Base-by-base conservation (phyloP, 176 grass and related monocot species). In the Bothriochloa decipiens region DNA sequence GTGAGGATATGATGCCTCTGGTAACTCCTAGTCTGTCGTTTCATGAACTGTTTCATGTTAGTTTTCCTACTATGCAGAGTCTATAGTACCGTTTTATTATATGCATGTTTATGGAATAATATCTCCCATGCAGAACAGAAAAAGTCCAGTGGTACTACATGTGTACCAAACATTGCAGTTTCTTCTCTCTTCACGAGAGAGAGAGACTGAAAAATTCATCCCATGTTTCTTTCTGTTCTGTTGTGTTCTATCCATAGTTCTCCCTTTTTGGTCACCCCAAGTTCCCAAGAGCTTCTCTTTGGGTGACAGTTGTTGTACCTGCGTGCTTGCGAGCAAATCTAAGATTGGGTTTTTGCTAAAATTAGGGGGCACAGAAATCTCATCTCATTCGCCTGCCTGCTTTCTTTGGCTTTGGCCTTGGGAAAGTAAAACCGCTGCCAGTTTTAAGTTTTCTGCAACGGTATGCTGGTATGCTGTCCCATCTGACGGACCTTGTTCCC, bases 401-500 rank as follows among this genome's bases (percentile, higher is more conserved):
- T 1, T 20, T 22, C 20, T 3, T 20, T n/a, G 20, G 52, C 50
- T 17, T 22, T 22, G 74, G 11, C 61, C 89, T 79, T 50, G 60
- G 75, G 17, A 80, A 70, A 75, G 68, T 11, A 87, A 47, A 79
- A 86, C 10, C 73, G 69, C 16, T 72, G 11, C 74, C 68, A 70
- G 68, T 55, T 84, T 87, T 83, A 83, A 87, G 80, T 77, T 87
- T 86, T 70, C 75, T 69, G 50, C 71, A 91, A 91, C 89, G 85
- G 89, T 87, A 84, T 83, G 70, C 53, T 42, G 8, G 8, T 10
- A 40, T 42, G 40, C 40, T 71, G 65, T 42, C 50, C 46, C 37
- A 77, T 86, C 87, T 89, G 87, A 87, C 58, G 76, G 55, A 15
- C 39, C 11, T 67, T 65, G 43, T 87, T 82, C 66, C n/a, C 50